A percentile compares a stretch with the other conserved stretches of the same genome.
phyloP scores from a whole-genome alignment of 176 grass and related monocot species.

The Saccharum officinarum region DNA sequence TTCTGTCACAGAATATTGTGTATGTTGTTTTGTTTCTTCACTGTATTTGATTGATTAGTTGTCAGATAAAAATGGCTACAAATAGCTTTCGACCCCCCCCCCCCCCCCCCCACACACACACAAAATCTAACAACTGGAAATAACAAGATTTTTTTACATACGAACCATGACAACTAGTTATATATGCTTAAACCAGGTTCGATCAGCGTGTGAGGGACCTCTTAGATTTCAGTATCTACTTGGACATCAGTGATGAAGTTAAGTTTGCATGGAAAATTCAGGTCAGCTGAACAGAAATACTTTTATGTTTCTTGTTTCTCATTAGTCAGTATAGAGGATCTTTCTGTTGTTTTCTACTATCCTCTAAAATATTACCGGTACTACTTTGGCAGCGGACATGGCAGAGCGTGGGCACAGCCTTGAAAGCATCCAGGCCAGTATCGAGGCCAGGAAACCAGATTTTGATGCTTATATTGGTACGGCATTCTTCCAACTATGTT shows the following conservation, averaged over 20 bases:
- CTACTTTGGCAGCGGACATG: constrained; percentile 73
- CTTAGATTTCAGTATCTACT: constrained; percentile 94
- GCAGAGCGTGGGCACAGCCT: constrained; percentile 94
- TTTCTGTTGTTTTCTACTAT: not conserved
- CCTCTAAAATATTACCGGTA: not conserved
- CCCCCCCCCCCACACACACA: no score
- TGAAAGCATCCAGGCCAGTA: constrained; percentile 89
- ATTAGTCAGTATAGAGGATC: not conserved
- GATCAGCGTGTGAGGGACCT: constrained; percentile 81
- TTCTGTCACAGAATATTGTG: not conserved
- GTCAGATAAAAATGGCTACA: not conserved
- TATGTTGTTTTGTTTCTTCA: constrained; percentile 3
- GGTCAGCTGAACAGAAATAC: constrained; percentile 42
- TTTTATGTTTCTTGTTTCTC: constrained; percentile 20
- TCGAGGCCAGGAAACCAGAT: constrained; percentile 84
- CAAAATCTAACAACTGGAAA: not conserved
- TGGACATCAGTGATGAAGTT: constrained; percentile 87
- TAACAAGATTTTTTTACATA: not conserved
- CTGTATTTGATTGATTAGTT: not conserved
- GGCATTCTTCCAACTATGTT: constrained; percentile 23
- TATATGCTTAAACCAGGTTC: constrained; percentile 55
- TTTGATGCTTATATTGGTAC: constrained; percentile 91
- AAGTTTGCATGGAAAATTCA: constrained; percentile 99
- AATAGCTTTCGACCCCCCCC: not conserved
- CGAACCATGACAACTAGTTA: no score